Percentiles rank a stretch among this genome's conserved stretches.
Evolutionary conservation across 2,329 filamentous ascomycete species (phyloP).

Genomic region (Diaporthe amygdali): DNA sequence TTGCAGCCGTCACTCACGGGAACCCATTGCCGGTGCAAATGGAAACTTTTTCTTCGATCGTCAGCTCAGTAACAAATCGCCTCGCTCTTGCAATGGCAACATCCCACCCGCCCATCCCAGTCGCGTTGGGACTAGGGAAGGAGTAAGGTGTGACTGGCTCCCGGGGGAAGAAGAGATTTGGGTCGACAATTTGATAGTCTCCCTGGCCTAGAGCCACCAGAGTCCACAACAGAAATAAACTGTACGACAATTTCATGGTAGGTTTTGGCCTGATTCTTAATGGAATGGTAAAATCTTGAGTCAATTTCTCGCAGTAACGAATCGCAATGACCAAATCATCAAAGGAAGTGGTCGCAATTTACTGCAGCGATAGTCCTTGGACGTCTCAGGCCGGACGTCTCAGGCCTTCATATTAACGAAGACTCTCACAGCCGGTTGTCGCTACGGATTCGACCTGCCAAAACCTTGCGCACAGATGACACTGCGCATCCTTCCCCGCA

Average conservation of each 20-base stretch:
- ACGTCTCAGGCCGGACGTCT: too few species aligned
- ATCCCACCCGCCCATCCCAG: not conserved
- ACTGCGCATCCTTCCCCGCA: not conserved
- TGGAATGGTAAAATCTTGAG: too few species aligned
- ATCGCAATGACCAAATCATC: too few species aligned
- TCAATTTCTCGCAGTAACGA: too few species aligned
- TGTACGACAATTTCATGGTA: not conserved
- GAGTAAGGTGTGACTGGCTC: not conserved
- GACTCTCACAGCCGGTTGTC: not conserved
- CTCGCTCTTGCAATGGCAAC: not conserved
- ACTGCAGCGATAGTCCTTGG: not conserved
- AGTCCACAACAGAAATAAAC: not conserved
- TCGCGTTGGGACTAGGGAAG: not conserved
- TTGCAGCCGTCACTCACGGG: not conserved
- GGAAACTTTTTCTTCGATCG: not conserved
- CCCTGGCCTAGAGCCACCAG: not conserved
- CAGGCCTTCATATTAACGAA: not conserved
- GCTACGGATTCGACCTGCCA: not conserved
- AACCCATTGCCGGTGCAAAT: not conserved
- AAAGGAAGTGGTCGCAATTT: not conserved
- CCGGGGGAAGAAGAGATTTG: not conserved
- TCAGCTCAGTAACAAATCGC: not conserved
- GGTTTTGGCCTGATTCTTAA: not conserved
- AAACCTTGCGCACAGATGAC: not conserved
- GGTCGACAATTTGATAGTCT: not conserved